A percentile compares a stretch with the other conserved stretches of the same genome.
These are phyloP conservation scores for Fusarium zealandicum DNA, from an alignment of 2,329 filamentous ascomycete species.

Conservation along the genomic window DNA sequence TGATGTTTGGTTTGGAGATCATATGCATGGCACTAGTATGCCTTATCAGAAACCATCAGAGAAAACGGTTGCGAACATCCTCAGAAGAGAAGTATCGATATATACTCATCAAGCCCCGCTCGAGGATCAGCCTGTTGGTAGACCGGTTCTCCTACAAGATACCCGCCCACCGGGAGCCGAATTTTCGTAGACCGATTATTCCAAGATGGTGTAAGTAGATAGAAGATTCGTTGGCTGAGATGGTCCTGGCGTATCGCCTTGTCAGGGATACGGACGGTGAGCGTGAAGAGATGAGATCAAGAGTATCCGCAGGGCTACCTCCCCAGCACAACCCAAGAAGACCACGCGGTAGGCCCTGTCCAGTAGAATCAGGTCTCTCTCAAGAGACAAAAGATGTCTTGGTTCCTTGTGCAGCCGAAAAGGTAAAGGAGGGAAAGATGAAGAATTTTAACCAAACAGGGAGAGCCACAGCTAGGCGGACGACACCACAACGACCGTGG, in stretches of 20 bases:
- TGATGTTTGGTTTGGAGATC: not conserved
- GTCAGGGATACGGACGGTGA: not conserved
- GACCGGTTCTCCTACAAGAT: not conserved
- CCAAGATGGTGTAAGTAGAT: not conserved
- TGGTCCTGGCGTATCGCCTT: not conserved
- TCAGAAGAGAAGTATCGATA: conserved; percentile 3
- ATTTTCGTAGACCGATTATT: not conserved
- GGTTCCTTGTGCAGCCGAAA: not conserved
- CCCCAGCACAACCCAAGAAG: not conserved
- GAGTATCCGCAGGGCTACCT: not conserved
- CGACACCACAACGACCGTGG: not conserved
- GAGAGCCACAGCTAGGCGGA: too few relatives aligned
- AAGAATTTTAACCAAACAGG: not conserved
- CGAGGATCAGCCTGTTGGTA: not conserved
- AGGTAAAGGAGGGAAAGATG: not conserved
- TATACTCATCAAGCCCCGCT: not conserved
- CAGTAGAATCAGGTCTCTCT: not conserved
- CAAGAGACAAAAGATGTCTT: not conserved
- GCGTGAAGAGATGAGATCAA: not conserved
- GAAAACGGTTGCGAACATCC: conserved; percentile 8
- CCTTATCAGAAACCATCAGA: not conserved
- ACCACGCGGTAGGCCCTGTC: not conserved
- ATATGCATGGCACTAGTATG: conserved; percentile 11
- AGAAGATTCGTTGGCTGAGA: not conserved
- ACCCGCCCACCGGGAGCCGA: not conserved